Evolutionary conservation across 805 yeast genomes (phyloP), one percentile per base, ranked within the genome.

Genomic region (Saccharomycopsis oosterbeekiorum): DNA sequence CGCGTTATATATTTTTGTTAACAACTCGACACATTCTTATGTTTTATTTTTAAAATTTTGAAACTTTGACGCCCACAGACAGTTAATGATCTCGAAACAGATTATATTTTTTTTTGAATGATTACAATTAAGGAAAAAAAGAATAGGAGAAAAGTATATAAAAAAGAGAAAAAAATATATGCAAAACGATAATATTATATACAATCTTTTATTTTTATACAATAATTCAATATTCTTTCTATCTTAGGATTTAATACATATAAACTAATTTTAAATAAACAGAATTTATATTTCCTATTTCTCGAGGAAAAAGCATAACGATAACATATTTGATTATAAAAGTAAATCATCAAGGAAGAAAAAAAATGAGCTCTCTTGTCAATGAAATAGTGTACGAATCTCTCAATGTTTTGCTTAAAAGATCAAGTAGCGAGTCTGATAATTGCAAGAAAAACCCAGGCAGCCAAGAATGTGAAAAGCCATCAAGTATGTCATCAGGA

Each of bases 391-490:
- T 47, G 15, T 24, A 47, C 12, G 36, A 47, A 21, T 47, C 53
- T 11, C 21, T 47, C 29, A 19, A 47, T 47, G 53, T 19, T 10
- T 24, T 47, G 21, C 41, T 29, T n/a, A 36, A 42, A 21, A 58
- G 51, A 34, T 10, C 42, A 17, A 37, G 37, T 6, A 17, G 14
- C n/a, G 26, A 43, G 29, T 43, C 53, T 2, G 62, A 60, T 5
- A 24, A 40, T 5, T 60, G 63, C 53, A 57, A 60, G 17, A 57
- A 60, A n/a, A 42, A 60, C 21, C 40, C 60, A 21, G 36, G 34
- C 37, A 15, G 39, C 34, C 62, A 59, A 37, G 43, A 56, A 41
- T 63, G 65, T 41, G 62, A 63, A 36, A 63, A 61, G 55, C 65
- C 65, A 24, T 37, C 57, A 17, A 40, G 42, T 11, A n/a, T 63